Conservation (phyloP, 1,284 basidiomycete genomes). For the Naganishia cerealis region DNA sequence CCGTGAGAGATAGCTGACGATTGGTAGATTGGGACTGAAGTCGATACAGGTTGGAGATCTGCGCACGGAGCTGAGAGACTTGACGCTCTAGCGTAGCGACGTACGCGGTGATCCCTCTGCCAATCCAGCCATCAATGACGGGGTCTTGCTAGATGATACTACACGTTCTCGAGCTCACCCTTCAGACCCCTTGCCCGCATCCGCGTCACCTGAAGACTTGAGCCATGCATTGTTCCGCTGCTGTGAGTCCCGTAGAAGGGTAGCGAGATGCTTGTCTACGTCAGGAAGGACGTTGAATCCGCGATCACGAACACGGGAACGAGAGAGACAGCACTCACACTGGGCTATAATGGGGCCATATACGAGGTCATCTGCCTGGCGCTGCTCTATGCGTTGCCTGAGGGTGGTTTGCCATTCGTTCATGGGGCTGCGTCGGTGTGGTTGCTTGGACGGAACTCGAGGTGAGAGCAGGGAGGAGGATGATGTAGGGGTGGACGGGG, state of each 20-base stretch:
- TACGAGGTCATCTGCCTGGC: conserved; percentile 21
- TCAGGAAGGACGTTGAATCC: neutral
- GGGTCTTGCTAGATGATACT: neutral
- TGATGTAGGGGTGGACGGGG: neutral
- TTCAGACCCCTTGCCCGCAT: neutral
- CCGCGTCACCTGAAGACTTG: neutral
- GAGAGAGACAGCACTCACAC: conserved; percentile 6
- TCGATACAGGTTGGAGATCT: conserved; percentile 90
- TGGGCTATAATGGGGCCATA: conserved; percentile 22
- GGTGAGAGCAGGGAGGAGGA: neutral
- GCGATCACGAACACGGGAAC: neutral
- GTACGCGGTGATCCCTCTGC: conserved; percentile 61
- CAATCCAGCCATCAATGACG: neutral
- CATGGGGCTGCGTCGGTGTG: neutral
- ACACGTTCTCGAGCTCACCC: neutral
- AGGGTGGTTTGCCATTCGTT: conserved; percentile 27
- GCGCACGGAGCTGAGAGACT: conserved; percentile 82
- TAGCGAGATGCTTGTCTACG: conserved; percentile 25
- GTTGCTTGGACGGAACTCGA: neutral
- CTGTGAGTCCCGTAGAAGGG: conserved; percentile 24
- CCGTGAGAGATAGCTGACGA: conserved; percentile 90
- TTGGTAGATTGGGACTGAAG: conserved; percentile 81
- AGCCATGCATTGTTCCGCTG: conserved; percentile 29
- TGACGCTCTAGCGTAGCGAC: conserved; percentile 88
- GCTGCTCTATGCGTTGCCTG: conserved; percentile 22